Evolutionary conservation across 2,329 filamentous ascomycete species (phyloP).

Genomic region (Dactylella cylindrospora): DNA sequence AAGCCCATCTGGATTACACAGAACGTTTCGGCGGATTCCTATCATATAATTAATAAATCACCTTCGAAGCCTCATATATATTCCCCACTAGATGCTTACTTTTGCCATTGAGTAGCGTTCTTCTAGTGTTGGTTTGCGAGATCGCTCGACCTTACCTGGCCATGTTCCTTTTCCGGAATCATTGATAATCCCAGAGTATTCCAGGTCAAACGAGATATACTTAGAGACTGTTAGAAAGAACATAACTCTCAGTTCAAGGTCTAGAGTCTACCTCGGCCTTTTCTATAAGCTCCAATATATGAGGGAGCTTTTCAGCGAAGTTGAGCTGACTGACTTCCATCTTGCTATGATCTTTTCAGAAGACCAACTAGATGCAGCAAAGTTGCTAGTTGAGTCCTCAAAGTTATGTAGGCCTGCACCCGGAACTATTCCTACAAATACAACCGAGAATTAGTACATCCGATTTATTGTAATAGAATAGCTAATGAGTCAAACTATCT

Average conservation of each 20-base stretch:
- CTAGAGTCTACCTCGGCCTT: constrained; percentile 18
- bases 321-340: constrained; percentile 19
- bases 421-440: too few relatives aligned
- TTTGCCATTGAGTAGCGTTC: constrained; percentile 46
- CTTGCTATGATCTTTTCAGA: too few relatives aligned
- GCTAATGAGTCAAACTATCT: too few relatives aligned
- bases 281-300: constrained; percentile 20
- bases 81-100: too few relatives aligned
- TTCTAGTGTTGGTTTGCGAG: constrained; percentile 43
- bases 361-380: too few relatives aligned
- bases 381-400: too few relatives aligned
- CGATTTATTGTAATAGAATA: too few relatives aligned
- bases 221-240: neutral
- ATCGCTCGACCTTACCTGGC: constrained; percentile 27
- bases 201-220: constrained; percentile 47
- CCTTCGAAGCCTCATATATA: too few relatives aligned
- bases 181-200: constrained; percentile 46
- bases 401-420: too few relatives aligned
- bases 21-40: constrained; percentile 46
- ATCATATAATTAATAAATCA: neutral
- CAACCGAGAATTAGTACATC: too few relatives aligned
- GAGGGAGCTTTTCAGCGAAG: constrained; percentile 16
- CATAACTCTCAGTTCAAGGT: neutral
- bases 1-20: constrained; percentile 48
- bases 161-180: constrained; percentile 13